Evolutionary conservation across 352 stramenopile species (phyloP).

Genomic region (Thalassiosira mediterranea): DNA sequence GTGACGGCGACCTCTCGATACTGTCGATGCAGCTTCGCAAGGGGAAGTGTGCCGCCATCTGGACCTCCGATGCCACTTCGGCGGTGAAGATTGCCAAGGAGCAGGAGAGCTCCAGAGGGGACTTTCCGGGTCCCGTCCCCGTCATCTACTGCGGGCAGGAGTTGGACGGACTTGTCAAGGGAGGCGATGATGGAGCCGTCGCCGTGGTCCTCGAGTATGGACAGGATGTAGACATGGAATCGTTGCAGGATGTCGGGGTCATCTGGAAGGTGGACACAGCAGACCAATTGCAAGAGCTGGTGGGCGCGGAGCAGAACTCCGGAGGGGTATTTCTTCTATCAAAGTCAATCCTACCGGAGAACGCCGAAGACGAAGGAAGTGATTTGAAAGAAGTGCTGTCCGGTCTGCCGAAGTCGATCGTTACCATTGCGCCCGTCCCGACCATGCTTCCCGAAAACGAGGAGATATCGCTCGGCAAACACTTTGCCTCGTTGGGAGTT

Average conservation of each 20-base stretch:
- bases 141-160: slow-evolving; percentile 56
- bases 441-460: slow-evolving; percentile 56
- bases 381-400: slow-evolving; percentile 21
- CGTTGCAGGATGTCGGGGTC: slow-evolving; percentile 28
- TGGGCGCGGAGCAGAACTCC: slow-evolving; percentile 10
- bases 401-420: slow-evolving; percentile 28
- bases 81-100: slow-evolving; percentile 59
- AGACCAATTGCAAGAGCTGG: slow-evolving; percentile 36
- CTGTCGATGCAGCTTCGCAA: slow-evolving; percentile 50
- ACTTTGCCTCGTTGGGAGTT: slow-evolving; percentile 21
- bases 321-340: slow-evolving; percentile 44
- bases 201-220: slow-evolving; percentile 38
- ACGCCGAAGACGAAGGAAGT: slow-evolving; percentile 9
- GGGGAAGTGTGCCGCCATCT: slow-evolving; percentile 26
- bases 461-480: slow-evolving; percentile 52
- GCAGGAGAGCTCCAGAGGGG: slow-evolving; percentile 56
- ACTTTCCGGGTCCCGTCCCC: slow-evolving; percentile 70
- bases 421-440: slow-evolving; percentile 48
- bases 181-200: slow-evolving; percentile 38
- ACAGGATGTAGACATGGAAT: not conserved
- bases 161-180: slow-evolving; percentile 9
- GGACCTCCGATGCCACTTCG: slow-evolving; percentile 24
- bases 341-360: slow-evolving; percentile 21
- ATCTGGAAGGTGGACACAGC: slow-evolving; percentile 51
- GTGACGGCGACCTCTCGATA: slow-evolving; percentile 23